Evolutionary conservation across 176 grass and related monocot genomes (phyloP).

Genomic region (Oryza meridionalis): DNA sequence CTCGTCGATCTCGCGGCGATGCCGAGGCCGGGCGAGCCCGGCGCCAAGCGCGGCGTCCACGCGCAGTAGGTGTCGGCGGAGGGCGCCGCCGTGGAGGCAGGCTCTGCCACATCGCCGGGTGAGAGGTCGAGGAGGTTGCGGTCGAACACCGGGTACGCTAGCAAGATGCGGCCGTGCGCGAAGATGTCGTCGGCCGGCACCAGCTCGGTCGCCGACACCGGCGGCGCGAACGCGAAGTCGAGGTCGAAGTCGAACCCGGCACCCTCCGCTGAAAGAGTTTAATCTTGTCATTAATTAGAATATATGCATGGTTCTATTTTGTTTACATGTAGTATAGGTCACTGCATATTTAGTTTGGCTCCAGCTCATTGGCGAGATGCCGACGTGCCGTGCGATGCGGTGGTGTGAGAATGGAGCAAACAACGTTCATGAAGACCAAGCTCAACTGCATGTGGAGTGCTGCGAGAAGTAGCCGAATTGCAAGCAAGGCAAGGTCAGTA

Average conservation of each 20-base stretch:
- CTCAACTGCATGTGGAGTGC: too few species aligned
- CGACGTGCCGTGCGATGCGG: too few species aligned
- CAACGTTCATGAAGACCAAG: too few species aligned
- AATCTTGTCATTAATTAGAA: too few species aligned
- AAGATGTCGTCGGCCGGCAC: constrained; percentile 70
- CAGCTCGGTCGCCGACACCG: background rate
- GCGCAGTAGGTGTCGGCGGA: constrained; percentile 55
- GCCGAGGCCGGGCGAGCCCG: constrained; percentile 15
- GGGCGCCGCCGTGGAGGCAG: constrained; percentile 18
- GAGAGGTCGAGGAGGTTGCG: constrained; percentile 5
- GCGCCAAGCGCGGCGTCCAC: constrained; percentile 58
- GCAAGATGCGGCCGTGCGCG: constrained; percentile 61
- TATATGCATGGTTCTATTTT: too few species aligned
- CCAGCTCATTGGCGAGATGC: too few species aligned
- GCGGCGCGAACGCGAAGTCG: constrained; percentile 70
- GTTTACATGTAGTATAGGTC: too few species aligned
- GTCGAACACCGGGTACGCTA: constrained; percentile 61
- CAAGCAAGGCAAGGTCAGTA: too few species aligned
- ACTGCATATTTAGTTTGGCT: too few species aligned
- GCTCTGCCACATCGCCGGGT: background rate
- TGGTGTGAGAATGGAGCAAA: too few species aligned
- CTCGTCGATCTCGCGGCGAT: too few species aligned
- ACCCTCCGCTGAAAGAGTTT: background rate
- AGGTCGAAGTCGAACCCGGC: constrained; percentile 35
- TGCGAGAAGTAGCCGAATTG: too few species aligned